Evolutionary conservation across 2,329 filamentous ascomycete species (phyloP).

Genomic region (Claviceps digitariae): DNA sequence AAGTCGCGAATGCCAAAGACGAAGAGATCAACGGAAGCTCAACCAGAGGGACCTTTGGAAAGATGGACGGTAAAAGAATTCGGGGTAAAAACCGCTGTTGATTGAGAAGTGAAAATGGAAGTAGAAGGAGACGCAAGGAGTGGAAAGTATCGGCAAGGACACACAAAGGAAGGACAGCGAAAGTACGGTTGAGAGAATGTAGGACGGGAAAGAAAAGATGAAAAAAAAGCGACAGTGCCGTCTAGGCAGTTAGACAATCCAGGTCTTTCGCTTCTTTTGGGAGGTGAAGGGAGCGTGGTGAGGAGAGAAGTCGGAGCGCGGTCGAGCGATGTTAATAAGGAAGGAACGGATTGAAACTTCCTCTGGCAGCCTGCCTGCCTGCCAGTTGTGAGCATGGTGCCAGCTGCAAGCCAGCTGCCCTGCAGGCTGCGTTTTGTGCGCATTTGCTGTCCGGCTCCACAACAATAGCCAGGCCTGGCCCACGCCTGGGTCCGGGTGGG

Average conservation of each 20-base stretch:
- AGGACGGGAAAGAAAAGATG: too few relatives aligned
- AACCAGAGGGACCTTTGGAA: not conserved
- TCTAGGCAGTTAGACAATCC: slow-evolving; percentile 7
- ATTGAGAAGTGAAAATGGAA: not conserved
- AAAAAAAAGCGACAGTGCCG: slow-evolving; percentile 3
- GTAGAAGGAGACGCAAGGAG: slow-evolving; percentile 1
- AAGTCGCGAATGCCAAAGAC: not conserved
- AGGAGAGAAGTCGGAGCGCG: not conserved
- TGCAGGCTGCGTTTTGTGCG: not conserved
- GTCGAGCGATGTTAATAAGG: slow-evolving; percentile 4
- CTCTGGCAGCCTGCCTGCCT: not conserved
- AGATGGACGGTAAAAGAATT: not conserved
- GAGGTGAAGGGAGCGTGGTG: not conserved
- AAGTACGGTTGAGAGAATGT: not conserved
- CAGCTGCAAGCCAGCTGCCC: slow-evolving; percentile 1
- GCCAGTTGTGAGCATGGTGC: not conserved
- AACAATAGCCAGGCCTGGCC: not conserved
- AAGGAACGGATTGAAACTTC: not conserved
- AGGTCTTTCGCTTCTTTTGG: slow-evolving; percentile 3
- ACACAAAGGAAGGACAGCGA: not conserved
- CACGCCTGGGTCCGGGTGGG: not conserved
- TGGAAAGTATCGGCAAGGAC: slow-evolving; percentile 7
- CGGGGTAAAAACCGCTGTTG: not conserved
- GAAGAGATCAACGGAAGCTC: not conserved
- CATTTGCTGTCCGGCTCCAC: not conserved